Conservation (phyloP, 1,284 basidiomycete species). For the Trametes pubescens region DNA sequence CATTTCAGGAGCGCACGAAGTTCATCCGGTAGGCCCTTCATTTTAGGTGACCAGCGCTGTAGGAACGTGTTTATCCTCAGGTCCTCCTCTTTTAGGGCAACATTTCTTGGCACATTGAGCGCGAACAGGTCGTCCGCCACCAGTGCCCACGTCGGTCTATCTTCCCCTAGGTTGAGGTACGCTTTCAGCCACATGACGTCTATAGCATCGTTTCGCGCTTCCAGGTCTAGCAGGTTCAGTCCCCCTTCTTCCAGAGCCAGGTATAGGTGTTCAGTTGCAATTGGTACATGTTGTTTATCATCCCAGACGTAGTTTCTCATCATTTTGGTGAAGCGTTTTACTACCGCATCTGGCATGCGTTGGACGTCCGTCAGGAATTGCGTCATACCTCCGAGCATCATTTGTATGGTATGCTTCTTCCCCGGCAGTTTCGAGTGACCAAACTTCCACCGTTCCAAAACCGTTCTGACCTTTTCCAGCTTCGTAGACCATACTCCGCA, state of each 20-base stretch:
- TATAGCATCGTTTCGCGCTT: conserved; percentile 8
- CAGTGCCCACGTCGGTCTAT: neutral
- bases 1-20: too few relatives aligned
- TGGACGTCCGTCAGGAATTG: conserved; percentile 41
- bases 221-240: conserved; percentile 1
- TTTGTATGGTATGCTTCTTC: conserved; percentile 22
- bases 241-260: neutral
- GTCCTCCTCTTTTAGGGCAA: neutral
- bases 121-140: neutral
- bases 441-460: conserved; percentile 31
- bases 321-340: neutral
- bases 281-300: neutral
- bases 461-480: conserved; percentile 27
- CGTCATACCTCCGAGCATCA: conserved; percentile 26
- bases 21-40: too few relatives aligned
- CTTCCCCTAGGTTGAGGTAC: neutral
- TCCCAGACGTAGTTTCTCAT: neutral
- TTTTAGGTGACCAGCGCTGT: too few relatives aligned
- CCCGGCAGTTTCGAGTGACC: conserved; percentile 30
- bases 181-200: conserved; percentile 12
- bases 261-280: neutral
- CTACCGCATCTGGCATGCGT: conserved; percentile 32
- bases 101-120: neutral
- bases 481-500: conserved; percentile 34
- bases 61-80: neutral